Evolutionary conservation across 805 yeast species (phyloP).

Genomic region (Suhomyces sp.): DNA sequence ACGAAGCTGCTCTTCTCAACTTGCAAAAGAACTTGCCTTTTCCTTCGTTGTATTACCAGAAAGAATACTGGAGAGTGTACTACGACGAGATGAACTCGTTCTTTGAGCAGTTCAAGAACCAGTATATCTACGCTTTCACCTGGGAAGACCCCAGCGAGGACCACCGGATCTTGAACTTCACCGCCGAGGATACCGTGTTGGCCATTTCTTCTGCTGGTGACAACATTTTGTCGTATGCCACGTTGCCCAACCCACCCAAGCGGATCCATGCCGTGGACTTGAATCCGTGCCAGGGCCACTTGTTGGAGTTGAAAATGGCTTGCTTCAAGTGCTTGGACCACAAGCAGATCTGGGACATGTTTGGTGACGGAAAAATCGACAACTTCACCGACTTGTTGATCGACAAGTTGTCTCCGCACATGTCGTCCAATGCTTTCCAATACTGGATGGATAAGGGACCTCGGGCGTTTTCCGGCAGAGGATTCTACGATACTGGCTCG

Average conservation of each 20-base stretch:
- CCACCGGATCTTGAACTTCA: conserved; percentile 58
- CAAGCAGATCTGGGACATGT: conserved; percentile 67
- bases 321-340: conserved; percentile 52
- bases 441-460: conserved; percentile 70
- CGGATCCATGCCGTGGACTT: conserved; percentile 82
- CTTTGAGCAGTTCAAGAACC: conserved; percentile 69
- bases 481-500: conserved; percentile 72
- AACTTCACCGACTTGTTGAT: conserved; percentile 45
- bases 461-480: conserved; percentile 58
- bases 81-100: conserved; percentile 68
- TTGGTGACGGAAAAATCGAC: conserved; percentile 69
- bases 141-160: conserved; percentile 92
- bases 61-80: conserved; percentile 74
- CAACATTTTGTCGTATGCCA: conserved; percentile 70
- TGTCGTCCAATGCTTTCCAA: conserved; percentile 79
- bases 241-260: conserved; percentile 68
- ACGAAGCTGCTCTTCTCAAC: conserved; percentile 69
- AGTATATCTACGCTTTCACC: conserved; percentile 82
- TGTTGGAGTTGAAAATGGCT: conserved; percentile 75
- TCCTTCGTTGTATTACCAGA: conserved; percentile 79
- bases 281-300: conserved; percentile 79
- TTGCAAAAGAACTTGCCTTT: conserved; percentile 65
- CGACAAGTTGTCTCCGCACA: conserved; percentile 57
- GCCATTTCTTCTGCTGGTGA: conserved; percentile 89
- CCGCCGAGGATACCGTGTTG: conserved; percentile 64